These are phyloP conservation scores for Aspergillus incahuasiensis DNA, from an alignment of 495 filamentous ascomycete genomes.

Conservation along the genomic window DNA sequence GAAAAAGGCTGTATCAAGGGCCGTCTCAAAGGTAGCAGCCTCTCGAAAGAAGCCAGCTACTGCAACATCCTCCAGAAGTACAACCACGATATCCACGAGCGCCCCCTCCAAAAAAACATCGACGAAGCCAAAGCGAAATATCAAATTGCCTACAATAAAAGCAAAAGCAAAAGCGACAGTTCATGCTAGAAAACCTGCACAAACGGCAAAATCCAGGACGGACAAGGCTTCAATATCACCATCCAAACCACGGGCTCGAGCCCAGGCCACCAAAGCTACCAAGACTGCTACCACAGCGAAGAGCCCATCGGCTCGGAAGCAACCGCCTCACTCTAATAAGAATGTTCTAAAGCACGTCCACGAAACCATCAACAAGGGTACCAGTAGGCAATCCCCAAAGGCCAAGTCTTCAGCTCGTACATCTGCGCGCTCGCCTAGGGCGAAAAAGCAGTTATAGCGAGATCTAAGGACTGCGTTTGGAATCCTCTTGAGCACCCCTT, in stretches of 20 bases:
- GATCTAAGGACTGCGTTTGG: not conserved
- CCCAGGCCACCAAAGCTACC: conserved; percentile 31
- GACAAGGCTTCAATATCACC: conserved; percentile 10
- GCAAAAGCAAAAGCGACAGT: conserved; percentile 16
- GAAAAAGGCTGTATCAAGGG: conserved; percentile 33
- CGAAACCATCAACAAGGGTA: conserved; percentile 19
- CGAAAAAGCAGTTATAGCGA: not conserved
- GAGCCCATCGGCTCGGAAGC: conserved; percentile 18
- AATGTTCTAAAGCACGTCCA: conserved; percentile 14
- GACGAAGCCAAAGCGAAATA: conserved; percentile 16
- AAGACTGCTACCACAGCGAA: conserved; percentile 29
- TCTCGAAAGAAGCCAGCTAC: conserved; percentile 7
- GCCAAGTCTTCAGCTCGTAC: not conserved
- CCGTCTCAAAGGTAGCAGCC: conserved; percentile 14
- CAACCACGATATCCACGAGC: conserved; percentile 19
- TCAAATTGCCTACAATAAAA: conserved; percentile 29
- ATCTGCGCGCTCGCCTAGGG: not conserved
- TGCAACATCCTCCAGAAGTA: conserved; percentile 11
- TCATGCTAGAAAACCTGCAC: conserved; percentile 13
- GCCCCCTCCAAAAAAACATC: conserved; percentile 8
- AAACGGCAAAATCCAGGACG: conserved; percentile 8
- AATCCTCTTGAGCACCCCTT: not conserved
- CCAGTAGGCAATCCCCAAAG: conserved; percentile 5
- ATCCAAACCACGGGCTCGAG: conserved; percentile 29
- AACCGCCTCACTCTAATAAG: conserved; percentile 15